Percentiles rank a stretch among this genome's conserved stretches.
Conservation (phyloP, 345 rosid species). For the Dovyalis caffra region DNA sequence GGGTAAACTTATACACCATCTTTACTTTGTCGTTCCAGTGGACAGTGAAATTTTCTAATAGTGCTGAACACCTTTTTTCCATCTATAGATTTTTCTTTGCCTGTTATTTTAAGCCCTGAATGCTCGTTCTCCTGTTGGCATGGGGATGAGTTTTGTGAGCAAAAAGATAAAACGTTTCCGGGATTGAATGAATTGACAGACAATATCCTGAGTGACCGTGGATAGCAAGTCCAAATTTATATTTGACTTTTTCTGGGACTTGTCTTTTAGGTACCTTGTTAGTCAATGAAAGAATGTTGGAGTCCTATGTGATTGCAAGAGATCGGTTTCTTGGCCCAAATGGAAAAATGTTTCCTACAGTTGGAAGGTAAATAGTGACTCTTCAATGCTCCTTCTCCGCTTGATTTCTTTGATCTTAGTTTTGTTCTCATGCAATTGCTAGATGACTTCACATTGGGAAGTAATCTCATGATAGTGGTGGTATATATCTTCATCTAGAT, state of each 20-base stretch:
- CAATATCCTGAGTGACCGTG: neutral
- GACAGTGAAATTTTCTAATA: neutral
- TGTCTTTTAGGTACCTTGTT: slow-evolving; percentile 72
- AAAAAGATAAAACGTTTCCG: neutral
- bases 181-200: slow-evolving; percentile 3
- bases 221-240: neutral
- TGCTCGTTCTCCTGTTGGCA: neutral
- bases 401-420: neutral
- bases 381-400: neutral
- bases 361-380: slow-evolving; percentile 68
- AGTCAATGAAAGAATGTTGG: slow-evolving; percentile 98
- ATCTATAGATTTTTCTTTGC: neutral
- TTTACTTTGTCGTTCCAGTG: slow-evolving; percentile 2
- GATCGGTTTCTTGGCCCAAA: slow-evolving; percentile 81
- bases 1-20: slow-evolving; percentile 49
- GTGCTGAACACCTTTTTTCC: neutral
- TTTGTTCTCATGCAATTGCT: slow-evolving; percentile 1
- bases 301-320: slow-evolving; percentile 95
- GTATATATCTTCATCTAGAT: neutral
- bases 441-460: neutral
- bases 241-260: slow-evolving; percentile 5
- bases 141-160: slow-evolving; percentile 1
- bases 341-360: slow-evolving; percentile 93
- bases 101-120: neutral
- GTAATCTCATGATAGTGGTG: neutral